These are phyloP conservation scores for Sporobolomyces phaffii DNA, from an alignment of 768 basidiomycete species.

Conservation along the genomic window DNA sequence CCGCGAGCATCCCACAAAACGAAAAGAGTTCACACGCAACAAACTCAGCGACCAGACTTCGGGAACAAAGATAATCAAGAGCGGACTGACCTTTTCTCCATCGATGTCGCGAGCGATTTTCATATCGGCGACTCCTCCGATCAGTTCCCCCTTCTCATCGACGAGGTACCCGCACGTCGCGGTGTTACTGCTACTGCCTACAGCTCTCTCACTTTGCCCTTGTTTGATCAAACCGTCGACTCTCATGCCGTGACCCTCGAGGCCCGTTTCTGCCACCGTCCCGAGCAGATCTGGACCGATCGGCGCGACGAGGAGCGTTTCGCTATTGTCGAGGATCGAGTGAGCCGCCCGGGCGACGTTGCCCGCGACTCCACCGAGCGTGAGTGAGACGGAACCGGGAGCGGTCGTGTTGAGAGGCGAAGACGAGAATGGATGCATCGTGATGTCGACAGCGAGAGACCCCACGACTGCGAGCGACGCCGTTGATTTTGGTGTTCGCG, in stretches of 20 bases:
- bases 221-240: conserved; percentile 63
- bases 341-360: conserved; percentile 89
- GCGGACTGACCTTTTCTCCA: conserved; percentile 43
- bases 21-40: too few relatives aligned
- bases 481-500: neutral
- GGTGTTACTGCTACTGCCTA: conserved; percentile 49
- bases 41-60: too few relatives aligned
- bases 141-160: conserved; percentile 62
- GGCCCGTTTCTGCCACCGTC: conserved; percentile 58
- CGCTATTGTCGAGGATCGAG: conserved; percentile 46
- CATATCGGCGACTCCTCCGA: conserved; percentile 92
- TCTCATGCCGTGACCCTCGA: conserved; percentile 63
- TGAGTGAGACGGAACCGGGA: conserved; percentile 66
- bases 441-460: conserved; percentile 83
- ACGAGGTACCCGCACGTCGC: conserved; percentile 84
- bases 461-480: conserved; percentile 64
- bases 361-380: conserved; percentile 85
- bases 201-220: conserved; percentile 43
- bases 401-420: conserved; percentile 59
- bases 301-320: conserved; percentile 63
- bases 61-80: too few relatives aligned
- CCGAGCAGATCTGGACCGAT: conserved; percentile 75
- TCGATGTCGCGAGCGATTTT: conserved; percentile 54
- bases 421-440: conserved; percentile 48
- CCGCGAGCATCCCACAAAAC: conserved; percentile 2